phyloP scores from a whole-genome alignment of 768 basidiomycete species.

The Suillus ampliporus region DNA sequence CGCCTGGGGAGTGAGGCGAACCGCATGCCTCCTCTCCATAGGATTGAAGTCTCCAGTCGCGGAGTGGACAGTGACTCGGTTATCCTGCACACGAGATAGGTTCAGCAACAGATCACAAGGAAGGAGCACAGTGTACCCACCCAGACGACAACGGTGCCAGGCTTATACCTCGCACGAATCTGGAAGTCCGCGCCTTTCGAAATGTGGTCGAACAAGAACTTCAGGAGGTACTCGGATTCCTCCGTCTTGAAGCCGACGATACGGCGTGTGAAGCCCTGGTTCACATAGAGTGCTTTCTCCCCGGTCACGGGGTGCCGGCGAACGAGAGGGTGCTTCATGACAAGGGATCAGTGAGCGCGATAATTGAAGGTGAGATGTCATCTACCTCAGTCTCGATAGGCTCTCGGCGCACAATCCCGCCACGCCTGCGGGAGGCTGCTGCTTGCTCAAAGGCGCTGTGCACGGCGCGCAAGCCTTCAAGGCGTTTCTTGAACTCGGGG shows the following conservation, averaged over 20 bases:
- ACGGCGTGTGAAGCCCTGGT: slow-evolving; percentile 56
- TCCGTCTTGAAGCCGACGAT: slow-evolving; percentile 62
- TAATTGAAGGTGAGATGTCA: slow-evolving; percentile 7
- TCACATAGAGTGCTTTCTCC: slow-evolving; percentile 66
- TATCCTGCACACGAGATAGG: slow-evolving; percentile 40
- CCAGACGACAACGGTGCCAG: slow-evolving; percentile 64
- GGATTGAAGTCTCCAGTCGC: slow-evolving; percentile 47
- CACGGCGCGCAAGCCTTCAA: slow-evolving; percentile 61
- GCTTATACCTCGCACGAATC: slow-evolving; percentile 53
- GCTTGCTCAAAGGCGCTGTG: slow-evolving; percentile 61
- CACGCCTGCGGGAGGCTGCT: slow-evolving; percentile 48
- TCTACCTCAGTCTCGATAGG: slow-evolving; percentile 52
- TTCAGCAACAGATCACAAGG: neutral
- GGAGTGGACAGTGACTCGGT: slow-evolving; percentile 54
- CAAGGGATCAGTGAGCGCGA: slow-evolving; percentile 3
- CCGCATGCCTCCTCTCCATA: slow-evolving; percentile 48
- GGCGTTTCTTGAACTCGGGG: slow-evolving; percentile 58
- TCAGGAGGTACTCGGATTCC: slow-evolving; percentile 59
- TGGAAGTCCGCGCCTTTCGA: slow-evolving; percentile 57
- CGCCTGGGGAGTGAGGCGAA: slow-evolving; percentile 54
- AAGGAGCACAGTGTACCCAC: slow-evolving; percentile 33
- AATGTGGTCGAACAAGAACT: slow-evolving; percentile 60
- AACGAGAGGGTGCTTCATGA: slow-evolving; percentile 54
- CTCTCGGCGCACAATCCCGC: slow-evolving; percentile 55
- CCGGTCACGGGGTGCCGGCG: slow-evolving; percentile 65